phyloP scores from a whole-genome alignment of 805 yeast genomes.

The Lipomyces sp. region DNA sequence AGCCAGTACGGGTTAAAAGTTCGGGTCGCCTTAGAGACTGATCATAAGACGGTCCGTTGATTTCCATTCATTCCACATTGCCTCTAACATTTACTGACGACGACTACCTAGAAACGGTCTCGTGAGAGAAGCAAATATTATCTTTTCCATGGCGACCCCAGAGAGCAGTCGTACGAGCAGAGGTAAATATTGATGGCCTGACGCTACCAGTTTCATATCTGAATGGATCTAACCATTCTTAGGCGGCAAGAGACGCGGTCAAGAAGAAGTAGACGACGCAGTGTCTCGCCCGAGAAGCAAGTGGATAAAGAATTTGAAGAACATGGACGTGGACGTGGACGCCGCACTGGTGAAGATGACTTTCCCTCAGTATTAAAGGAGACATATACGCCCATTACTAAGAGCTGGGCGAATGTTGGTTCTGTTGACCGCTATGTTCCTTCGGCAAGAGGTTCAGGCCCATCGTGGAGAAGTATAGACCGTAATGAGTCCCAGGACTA shows the following conservation, averaged over 20 bases:
- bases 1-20: constrained; percentile 20
- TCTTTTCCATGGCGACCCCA: constrained; percentile 69
- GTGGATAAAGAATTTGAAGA: background rate
- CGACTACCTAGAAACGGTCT: constrained; percentile 50
- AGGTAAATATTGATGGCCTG: constrained; percentile 1
- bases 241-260: constrained; percentile 1
- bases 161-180: constrained; percentile 37
- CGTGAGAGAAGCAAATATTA: constrained; percentile 62
- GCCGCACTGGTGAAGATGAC: constrained; percentile 11
- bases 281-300: constrained; percentile 17
- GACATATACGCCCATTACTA: constrained; percentile 13
- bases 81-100: background rate
- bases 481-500: background rate
- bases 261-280: constrained; percentile 19
- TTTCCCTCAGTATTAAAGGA: constrained; percentile 18
- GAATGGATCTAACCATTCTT: background rate
- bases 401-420: constrained; percentile 14
- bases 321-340: background rate
- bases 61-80: background rate
- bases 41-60: constrained; percentile 29
- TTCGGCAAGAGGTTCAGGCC: constrained; percentile 1
- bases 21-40: constrained; percentile 26
- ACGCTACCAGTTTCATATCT: background rate
- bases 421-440: constrained; percentile 21
- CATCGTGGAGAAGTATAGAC: constrained; percentile 14